A percentile compares a stretch with the other conserved stretches of the same genome.
These are phyloP conservation scores for Aspergillus puulaauensis DNA, from an alignment of 2,329 filamentous ascomycete genomes.

Conservation along the genomic window DNA sequence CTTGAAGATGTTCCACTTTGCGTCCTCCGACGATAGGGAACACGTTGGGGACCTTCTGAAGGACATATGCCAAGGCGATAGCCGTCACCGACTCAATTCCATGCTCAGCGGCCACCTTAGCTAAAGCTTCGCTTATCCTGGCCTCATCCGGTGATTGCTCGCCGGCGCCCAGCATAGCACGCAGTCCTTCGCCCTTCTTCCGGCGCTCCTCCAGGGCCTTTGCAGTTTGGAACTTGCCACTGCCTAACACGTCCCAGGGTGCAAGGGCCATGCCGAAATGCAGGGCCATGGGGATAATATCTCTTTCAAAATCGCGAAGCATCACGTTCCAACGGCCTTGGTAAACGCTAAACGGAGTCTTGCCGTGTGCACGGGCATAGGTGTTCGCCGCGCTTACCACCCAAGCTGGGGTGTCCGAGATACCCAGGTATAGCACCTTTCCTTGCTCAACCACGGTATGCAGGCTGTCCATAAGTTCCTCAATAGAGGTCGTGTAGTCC, in stretches of 20 bases:
- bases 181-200: conserved; percentile 43
- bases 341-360: conserved; percentile 42
- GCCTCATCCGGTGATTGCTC: conserved; percentile 49
- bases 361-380: conserved; percentile 40
- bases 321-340: conserved; percentile 42
- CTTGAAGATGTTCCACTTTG: conserved; percentile 67
- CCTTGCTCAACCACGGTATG: conserved; percentile 40
- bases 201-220: conserved; percentile 48
- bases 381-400: conserved; percentile 40
- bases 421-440: conserved; percentile 44
- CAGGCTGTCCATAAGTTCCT: conserved; percentile 40
- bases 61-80: conserved; percentile 70
- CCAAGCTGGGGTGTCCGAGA: conserved; percentile 44
- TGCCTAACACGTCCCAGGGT: conserved; percentile 61
- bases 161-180: conserved; percentile 25
- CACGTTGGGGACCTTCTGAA: conserved; percentile 69
- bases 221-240: conserved; percentile 51
- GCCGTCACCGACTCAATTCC: conserved; percentile 57
- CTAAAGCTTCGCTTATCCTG: conserved; percentile 57
- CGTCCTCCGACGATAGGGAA: conserved; percentile 72
- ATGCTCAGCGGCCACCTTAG: conserved; percentile 58
- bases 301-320: conserved; percentile 41
- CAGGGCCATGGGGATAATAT: conserved; percentile 43
- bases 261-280: conserved; percentile 49
- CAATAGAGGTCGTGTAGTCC: conserved; percentile 43